Evolutionary conservation across 164 flowering plant species (phyloP), one percentile per base, ranked within the genome.

Genomic region (Sextonia rubra): DNA sequence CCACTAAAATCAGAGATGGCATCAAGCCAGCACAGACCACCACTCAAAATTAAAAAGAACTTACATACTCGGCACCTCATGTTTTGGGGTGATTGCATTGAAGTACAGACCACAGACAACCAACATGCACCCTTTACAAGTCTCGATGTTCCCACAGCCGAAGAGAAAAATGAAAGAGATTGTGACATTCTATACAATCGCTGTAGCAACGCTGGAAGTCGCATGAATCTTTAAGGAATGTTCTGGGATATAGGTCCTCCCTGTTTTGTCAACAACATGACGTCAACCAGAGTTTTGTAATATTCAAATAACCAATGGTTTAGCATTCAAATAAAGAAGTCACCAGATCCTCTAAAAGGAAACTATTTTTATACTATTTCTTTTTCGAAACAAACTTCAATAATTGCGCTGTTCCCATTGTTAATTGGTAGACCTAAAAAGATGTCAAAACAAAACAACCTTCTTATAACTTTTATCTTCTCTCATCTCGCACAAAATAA

Each of bases 221-320:
- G 99, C 91, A 84, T 90, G 86, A 60, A 95, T 91, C 92, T 85
- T 91, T 84, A 92, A 79, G 1, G 89, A 83, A 68, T 86, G 88
- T 84, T 95, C 98, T 0, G 98, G 96, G 44, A 89, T 72, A 77
- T 90, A 95, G 7, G 88, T 84, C 68, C 74, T 69, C 82, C 95
- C 99, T 95, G 97, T 74, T 25, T 68, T 17, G 71, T 8, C 52
- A 5, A 49, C 7, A 18, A 5, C 26, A 47, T 24, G 5, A 15
- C 4, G 20, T 20, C 26, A 25, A 12, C 58, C 14, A 12, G 17
- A 52, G 7, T 17, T 52, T 15, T 52, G 12, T 15, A 18, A 52
- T 52, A 52, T 52, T 15, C 58, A 52, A 17, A 52, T 7, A 49
- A 3, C 24, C 23, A 25, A 49, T 32, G 44, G 44, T 32, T 32